phyloP scores from a whole-genome alignment of 2,329 filamentous ascomycete species.

The Orbilia brochopaga region DNA sequence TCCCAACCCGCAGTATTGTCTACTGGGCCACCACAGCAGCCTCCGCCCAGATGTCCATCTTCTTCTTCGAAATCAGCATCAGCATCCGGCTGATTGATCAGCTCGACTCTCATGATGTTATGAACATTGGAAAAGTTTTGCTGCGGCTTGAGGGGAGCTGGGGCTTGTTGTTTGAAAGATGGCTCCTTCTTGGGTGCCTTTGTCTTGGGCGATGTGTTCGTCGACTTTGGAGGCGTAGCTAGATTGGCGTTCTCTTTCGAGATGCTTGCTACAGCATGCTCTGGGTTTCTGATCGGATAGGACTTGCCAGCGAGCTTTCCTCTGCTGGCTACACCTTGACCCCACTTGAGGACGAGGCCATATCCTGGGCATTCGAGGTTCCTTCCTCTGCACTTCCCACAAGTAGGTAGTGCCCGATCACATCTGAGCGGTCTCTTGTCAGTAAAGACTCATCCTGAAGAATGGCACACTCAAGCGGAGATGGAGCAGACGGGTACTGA shows the following conservation, averaged over 20 bases:
- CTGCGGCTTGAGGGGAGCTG: constrained; percentile 34
- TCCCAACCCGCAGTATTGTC: constrained; percentile 34
- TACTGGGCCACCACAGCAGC: constrained; percentile 29
- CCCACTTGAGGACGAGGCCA: constrained; percentile 49
- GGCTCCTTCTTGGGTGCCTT: constrained; percentile 31
- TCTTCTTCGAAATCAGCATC: constrained; percentile 46
- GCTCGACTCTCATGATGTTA: constrained; percentile 39
- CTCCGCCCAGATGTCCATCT: constrained; percentile 34
- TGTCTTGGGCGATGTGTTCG: constrained; percentile 39
- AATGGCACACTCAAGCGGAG: background rate
- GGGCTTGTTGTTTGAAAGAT: constrained; percentile 40
- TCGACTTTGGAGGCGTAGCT: constrained; percentile 38
- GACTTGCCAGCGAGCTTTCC: constrained; percentile 49
- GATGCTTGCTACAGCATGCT: constrained; percentile 39
- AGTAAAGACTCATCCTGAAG: background rate
- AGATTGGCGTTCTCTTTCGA: constrained; percentile 29
- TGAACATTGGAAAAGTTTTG: constrained; percentile 34
- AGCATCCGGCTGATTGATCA: constrained; percentile 34
- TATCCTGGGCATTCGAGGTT: constrained; percentile 51
- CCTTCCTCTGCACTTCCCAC: constrained; percentile 46
- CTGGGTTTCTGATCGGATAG: constrained; percentile 43
- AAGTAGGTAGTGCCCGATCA: constrained; percentile 42
- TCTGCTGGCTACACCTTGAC: constrained; percentile 49
- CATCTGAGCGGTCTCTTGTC: constrained; percentile 17
- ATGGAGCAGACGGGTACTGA: constrained; percentile 18